A percentile compares a stretch with the other conserved stretches of the same genome.
Evolutionary conservation across 345 rosid genomes (phyloP).

Genomic region (Sisymbrium irio): DNA sequence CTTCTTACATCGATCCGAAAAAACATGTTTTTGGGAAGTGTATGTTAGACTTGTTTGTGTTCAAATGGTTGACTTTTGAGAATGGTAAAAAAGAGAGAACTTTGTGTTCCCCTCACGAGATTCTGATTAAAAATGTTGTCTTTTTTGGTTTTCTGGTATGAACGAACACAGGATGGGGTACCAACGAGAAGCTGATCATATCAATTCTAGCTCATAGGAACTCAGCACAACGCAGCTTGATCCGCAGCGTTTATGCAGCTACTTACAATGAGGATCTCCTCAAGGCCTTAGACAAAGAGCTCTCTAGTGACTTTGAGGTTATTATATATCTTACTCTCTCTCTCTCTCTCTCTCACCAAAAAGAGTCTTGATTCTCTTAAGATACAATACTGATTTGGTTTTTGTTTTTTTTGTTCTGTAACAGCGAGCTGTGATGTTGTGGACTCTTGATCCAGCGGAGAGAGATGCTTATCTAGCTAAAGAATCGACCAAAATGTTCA

Average conservation of each 20-base stretch:
- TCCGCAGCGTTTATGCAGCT: slow-evolving; percentile 57
- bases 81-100: neutral
- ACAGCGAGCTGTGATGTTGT: slow-evolving; percentile 54
- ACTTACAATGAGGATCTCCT: slow-evolving; percentile 66
- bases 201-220: slow-evolving; percentile 65
- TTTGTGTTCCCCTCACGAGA: neutral
- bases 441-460: slow-evolving; percentile 70
- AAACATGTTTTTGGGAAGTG: neutral
- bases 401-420: neutral
- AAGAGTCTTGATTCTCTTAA: neutral
- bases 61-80: neutral
- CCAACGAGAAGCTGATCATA: slow-evolving; percentile 71
- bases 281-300: slow-evolving; percentile 64
- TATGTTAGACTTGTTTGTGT: neutral
- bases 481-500: slow-evolving; percentile 69
- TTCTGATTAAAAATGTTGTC: too few relatives aligned
- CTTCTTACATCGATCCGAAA: neutral
- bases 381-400: neutral
- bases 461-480: slow-evolving; percentile 66
- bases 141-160: neutral
- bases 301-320: slow-evolving; percentile 69
- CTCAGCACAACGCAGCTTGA: slow-evolving; percentile 56
- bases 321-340: neutral
- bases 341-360: neutral
- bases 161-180: slow-evolving; percentile 71